phyloP scores from a whole-genome alignment of 495 filamentous ascomycete species.

The Letharia lupina region DNA sequence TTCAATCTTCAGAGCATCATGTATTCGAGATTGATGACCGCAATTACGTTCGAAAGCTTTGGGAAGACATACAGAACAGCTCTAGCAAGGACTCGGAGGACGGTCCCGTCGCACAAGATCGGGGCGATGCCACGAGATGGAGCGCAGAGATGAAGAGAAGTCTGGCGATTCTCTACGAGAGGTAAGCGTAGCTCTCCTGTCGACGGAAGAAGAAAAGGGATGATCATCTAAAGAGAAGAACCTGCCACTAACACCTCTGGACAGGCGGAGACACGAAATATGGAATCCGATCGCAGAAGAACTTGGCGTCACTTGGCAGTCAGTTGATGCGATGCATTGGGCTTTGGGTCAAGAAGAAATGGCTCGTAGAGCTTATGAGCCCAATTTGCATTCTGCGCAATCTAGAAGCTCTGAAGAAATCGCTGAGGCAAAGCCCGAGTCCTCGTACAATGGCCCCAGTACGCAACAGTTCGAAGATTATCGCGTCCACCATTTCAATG shows the following conservation, averaged over 20 bases:
- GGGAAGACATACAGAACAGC: constrained; percentile 11
- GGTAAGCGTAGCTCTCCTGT: neutral
- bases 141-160: neutral
- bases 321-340: constrained; percentile 16
- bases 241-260: neutral
- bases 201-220: neutral
- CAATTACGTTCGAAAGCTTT: constrained; percentile 6
- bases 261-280: constrained; percentile 5
- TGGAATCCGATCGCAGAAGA: constrained; percentile 16
- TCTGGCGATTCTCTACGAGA: constrained; percentile 7
- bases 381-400: neutral
- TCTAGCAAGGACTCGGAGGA: neutral
- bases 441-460: neutral
- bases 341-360: constrained; percentile 10
- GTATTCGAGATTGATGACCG: constrained; percentile 16
- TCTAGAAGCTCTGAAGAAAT: neutral
- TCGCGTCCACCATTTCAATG: constrained; percentile 9
- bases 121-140: neutral
- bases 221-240: neutral
- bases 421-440: neutral
- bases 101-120: neutral
- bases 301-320: constrained; percentile 13
- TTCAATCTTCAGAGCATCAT: neutral
- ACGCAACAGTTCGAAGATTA: constrained; percentile 5
- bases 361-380: neutral